These are phyloP conservation scores for Clonostachys solani DNA, from an alignment of 2,329 filamentous ascomycete species.

Conservation along the genomic window DNA sequence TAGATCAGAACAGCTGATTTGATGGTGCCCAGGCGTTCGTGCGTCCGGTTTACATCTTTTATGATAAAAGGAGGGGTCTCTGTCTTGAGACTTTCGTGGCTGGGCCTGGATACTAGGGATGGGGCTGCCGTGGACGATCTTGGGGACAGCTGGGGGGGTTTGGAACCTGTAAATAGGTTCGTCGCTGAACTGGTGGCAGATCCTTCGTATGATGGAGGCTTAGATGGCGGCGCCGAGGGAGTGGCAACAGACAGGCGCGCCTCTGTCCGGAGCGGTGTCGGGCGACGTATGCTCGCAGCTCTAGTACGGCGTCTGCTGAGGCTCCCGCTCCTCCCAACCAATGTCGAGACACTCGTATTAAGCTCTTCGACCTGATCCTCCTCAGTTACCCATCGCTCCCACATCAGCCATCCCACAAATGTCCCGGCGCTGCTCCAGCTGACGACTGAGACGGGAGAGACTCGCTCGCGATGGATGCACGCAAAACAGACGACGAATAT, in stretches of 20 bases:
- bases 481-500: slow-evolving; percentile 95
- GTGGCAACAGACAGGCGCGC: slow-evolving; percentile 13
- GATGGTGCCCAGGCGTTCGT: slow-evolving; percentile 67
- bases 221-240: slow-evolving; percentile 10
- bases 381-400: slow-evolving; percentile 85
- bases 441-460: slow-evolving; percentile 87
- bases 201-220: slow-evolving; percentile 12
- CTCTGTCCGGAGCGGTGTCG: slow-evolving; percentile 18
- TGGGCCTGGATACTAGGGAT: background rate
- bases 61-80: slow-evolving; percentile 20
- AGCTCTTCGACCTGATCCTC: slow-evolving; percentile 42
- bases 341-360: slow-evolving; percentile 27
- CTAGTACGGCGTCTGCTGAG: slow-evolving; percentile 22
- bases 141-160: background rate
- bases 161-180: slow-evolving; percentile 24
- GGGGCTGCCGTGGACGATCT: background rate
- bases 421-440: slow-evolving; percentile 80
- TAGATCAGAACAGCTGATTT: slow-evolving; percentile 94
- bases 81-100: slow-evolving; percentile 9
- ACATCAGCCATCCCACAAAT: slow-evolving; percentile 82
- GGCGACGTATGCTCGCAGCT: slow-evolving; percentile 29
- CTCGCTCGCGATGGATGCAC: slow-evolving; percentile 72
- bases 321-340: slow-evolving; percentile 24
- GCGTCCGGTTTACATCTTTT: slow-evolving; percentile 33
- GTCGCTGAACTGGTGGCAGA: slow-evolving; percentile 41